Evolutionary conservation across 176 grass and related monocot genomes (phyloP).

Genomic region (Hyparrhenia diplandra): DNA sequence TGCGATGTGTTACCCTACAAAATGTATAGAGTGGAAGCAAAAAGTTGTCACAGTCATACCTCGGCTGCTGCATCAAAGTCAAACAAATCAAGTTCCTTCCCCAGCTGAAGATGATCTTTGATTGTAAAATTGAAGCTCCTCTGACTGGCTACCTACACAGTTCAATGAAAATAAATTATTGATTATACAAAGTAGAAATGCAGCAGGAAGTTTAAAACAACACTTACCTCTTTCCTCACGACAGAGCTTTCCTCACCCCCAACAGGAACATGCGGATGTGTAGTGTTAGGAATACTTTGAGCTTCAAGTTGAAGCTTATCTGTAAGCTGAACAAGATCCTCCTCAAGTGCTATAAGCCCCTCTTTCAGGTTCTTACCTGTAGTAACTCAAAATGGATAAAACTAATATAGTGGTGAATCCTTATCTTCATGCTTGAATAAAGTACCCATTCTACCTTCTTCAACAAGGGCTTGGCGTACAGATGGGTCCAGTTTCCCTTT

Average conservation of each 20-base stretch:
- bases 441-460: slow-evolving; percentile 60
- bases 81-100: slow-evolving; percentile 91
- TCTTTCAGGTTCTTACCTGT: slow-evolving; percentile 93
- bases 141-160: slow-evolving; percentile 65
- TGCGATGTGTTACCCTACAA: background rate
- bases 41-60: slow-evolving; percentile 40
- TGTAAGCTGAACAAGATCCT: slow-evolving; percentile 75
- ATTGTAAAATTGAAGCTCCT: slow-evolving; percentile 72
- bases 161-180: slow-evolving; percentile 28
- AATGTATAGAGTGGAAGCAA: background rate
- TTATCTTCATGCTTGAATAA: slow-evolving; percentile 9
- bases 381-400: slow-evolving; percentile 22
- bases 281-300: slow-evolving; percentile 84
- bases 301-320: slow-evolving; percentile 92
- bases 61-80: slow-evolving; percentile 96
- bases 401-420: background rate
- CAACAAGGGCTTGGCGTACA: slow-evolving; percentile 80
- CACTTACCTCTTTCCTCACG: slow-evolving; percentile 68
- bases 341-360: slow-evolving; percentile 73
- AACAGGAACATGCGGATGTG: slow-evolving; percentile 83
- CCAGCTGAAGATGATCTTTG: slow-evolving; percentile 89
- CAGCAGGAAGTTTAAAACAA: slow-evolving; percentile 5
- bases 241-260: slow-evolving; percentile 78
- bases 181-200: background rate
- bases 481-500: slow-evolving; percentile 87